Evolutionary conservation across 192 early-diverging fungal species (phyloP).

Genomic region (Tieghemiomyces parasiticus): DNA sequence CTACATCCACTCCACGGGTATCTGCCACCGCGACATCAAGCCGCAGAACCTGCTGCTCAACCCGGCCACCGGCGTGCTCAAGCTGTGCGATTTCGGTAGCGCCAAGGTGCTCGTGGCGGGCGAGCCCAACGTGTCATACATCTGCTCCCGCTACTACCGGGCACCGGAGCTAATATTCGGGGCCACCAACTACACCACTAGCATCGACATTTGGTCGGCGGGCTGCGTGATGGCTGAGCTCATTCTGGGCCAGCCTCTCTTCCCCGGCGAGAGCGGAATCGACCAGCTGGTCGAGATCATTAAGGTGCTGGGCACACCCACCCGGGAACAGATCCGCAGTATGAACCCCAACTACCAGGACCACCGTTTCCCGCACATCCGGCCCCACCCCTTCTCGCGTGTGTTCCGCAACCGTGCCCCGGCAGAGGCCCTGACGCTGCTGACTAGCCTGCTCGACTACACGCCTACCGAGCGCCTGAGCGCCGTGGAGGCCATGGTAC

Average conservation of each 20-base stretch:
- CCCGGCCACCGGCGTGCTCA: constrained; percentile 78
- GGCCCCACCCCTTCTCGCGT: constrained; percentile 74
- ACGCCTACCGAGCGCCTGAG: constrained; percentile 68
- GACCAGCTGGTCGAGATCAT: constrained; percentile 99
- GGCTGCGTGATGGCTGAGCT: constrained; percentile 96
- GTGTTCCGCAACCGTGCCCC: constrained; percentile 73
- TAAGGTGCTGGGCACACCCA: constrained; percentile 95
- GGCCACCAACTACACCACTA: constrained; percentile 79
- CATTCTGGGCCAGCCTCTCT: constrained; percentile 83
- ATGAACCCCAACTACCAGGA: constrained; percentile 98
- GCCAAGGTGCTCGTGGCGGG: constrained; percentile 89
- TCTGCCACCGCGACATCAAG: constrained; percentile 99
- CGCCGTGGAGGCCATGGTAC: constrained; percentile 81
- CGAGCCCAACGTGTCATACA: constrained; percentile 97
- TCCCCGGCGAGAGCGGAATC: constrained; percentile 92
- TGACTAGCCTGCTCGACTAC: constrained; percentile 79
- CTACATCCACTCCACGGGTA: constrained; percentile 91
- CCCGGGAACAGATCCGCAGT: constrained; percentile 84
- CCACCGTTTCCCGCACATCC: constrained; percentile 98
- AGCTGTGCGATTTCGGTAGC: constrained; percentile 96
- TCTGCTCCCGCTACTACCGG: constrained; percentile 95
- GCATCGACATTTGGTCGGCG: constrained; percentile 88
- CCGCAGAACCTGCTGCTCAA: constrained; percentile 95
- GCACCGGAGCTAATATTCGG: constrained; percentile 96
- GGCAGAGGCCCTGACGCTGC: constrained; percentile 70